These are phyloP conservation scores for Vickermania ingenoplastis DNA, from an alignment of 208 protist species.

Conservation along the genomic window DNA sequence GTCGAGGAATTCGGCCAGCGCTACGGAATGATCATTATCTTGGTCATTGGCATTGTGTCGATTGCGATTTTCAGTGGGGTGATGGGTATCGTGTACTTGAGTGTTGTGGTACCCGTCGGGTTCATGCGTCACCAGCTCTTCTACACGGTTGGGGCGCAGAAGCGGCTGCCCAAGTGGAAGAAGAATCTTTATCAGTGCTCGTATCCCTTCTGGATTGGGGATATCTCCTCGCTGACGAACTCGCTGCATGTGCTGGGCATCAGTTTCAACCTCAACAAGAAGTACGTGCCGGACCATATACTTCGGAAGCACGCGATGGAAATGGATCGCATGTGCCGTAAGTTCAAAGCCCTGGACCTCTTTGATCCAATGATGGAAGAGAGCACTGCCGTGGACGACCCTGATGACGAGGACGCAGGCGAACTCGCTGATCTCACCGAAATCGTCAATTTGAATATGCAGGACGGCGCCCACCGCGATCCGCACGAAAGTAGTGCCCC, in stretches of 20 bases:
- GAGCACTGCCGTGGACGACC: slow-evolving; percentile 9
- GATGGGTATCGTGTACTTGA: slow-evolving; percentile 49
- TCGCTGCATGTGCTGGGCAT: slow-evolving; percentile 56
- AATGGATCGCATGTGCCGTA: slow-evolving; percentile 16
- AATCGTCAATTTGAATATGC: not conserved
- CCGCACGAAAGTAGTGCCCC: not conserved
- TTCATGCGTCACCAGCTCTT: slow-evolving; percentile 55
- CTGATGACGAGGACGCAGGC: not conserved
- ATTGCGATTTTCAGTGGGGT: slow-evolving; percentile 44
- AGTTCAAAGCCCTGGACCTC: slow-evolving; percentile 11
- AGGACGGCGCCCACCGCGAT: not conserved
- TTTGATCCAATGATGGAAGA: slow-evolving; percentile 14
- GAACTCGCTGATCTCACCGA: not conserved
- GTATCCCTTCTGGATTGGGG: slow-evolving; percentile 51
- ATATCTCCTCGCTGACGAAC: slow-evolving; percentile 49
- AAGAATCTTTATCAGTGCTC: slow-evolving; percentile 25
- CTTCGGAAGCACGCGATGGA: slow-evolving; percentile 50
- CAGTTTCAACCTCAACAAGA: slow-evolving; percentile 73
- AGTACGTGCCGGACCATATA: slow-evolving; percentile 79
- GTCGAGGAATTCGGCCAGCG: slow-evolving; percentile 9
- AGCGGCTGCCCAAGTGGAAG: slow-evolving; percentile 13
- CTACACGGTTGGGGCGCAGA: slow-evolving; percentile 22
- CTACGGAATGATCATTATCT: slow-evolving; percentile 10
- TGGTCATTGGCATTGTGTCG: slow-evolving; percentile 29
- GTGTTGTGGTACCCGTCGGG: slow-evolving; percentile 59